Evolutionary conservation across 140 eudicot species (phyloP), one percentile per base, ranked within the genome.

Genomic region (Flaveria floridana): DNA sequence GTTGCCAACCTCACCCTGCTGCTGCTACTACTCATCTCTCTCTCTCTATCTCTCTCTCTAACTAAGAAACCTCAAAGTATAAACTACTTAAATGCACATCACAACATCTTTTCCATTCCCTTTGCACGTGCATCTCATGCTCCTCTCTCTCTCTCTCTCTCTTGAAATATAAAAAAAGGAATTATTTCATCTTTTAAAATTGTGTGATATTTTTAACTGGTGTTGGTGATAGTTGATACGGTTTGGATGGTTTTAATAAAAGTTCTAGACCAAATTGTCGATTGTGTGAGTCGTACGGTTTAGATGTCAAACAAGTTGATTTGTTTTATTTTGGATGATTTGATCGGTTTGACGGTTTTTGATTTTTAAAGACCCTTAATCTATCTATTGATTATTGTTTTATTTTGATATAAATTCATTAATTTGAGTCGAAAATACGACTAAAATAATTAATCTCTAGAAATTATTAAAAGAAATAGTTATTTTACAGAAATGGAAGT

Each of bases 1-100:
- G 99, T 92, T 19, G 99, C 96, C 1, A 94, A 87, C 66, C 96
- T 89, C 62, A 65, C 71, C 58, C 65, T 71, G 53, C 3, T 61
- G 7, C 47, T 78, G 20, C 57, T 78, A 14, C 26, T 79, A 81
- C 81, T 81, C 83, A 81, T 87, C 4, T 18, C 39, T 46, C 16
- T 25, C 68, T 80, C 19, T 18, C 39, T 46, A 13, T 25, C 68
- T 80, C 19, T 70, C 68, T 61, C 10, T 48, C 19, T 72, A 64
- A 59, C 30, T 46, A 68, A 76, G 74, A 50, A 52, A 77, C 42
- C 77, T 75, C 62, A 71, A 69, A 71, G 59, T 71, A 28, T 64
- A 19, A 67, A 76, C 58, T 58, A 72, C 66, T 71, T 77, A 72
- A 73, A 82, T 71, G 79, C 75, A 73, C 52, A 65, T 61, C 72